A percentile compares a stretch with the other conserved stretches of the same genome.
These are phyloP conservation scores for Neurospora cerealis DNA, from an alignment of 495 filamentous ascomycete genomes.

Conservation along the genomic window DNA sequence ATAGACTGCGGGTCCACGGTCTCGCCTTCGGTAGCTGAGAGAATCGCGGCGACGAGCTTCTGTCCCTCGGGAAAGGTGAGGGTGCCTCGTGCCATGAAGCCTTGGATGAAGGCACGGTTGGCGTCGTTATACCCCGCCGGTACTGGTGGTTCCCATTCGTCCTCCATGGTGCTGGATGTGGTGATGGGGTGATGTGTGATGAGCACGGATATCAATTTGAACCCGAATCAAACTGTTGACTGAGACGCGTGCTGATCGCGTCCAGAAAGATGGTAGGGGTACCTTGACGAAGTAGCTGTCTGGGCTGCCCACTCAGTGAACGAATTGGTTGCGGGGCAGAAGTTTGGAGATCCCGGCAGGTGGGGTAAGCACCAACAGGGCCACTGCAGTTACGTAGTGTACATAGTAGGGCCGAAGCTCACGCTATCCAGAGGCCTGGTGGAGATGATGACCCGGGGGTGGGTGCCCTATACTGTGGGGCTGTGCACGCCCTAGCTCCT, in stretches of 20 bases:
- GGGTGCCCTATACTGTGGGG: not conserved
- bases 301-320: not conserved
- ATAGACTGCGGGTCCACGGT: conserved; percentile 41
- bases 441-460: not conserved
- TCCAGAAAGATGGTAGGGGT: not conserved
- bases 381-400: not conserved
- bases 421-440: not conserved
- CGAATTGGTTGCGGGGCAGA: not conserved
- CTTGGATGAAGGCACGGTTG: conserved; percentile 90
- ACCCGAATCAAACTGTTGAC: not conserved
- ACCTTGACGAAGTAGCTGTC: not conserved
- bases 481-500: not conserved
- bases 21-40: conserved; percentile 35
- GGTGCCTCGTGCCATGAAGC: conserved; percentile 66
- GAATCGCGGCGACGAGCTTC: conserved; percentile 66
- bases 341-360: not conserved
- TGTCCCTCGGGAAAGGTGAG: conserved; percentile 67
- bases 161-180: conserved; percentile 9
- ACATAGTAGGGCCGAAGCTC: not conserved
- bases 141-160: conserved; percentile 18
- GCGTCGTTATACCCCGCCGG: conserved; percentile 40
- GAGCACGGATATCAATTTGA: not conserved
- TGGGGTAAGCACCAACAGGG: not conserved
- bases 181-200: not conserved
- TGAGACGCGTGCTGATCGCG: not conserved